Conservation (phyloP, 495 filamentous ascomycete genomes). For the Pseudoneurospora amorphoporcata region DNA sequence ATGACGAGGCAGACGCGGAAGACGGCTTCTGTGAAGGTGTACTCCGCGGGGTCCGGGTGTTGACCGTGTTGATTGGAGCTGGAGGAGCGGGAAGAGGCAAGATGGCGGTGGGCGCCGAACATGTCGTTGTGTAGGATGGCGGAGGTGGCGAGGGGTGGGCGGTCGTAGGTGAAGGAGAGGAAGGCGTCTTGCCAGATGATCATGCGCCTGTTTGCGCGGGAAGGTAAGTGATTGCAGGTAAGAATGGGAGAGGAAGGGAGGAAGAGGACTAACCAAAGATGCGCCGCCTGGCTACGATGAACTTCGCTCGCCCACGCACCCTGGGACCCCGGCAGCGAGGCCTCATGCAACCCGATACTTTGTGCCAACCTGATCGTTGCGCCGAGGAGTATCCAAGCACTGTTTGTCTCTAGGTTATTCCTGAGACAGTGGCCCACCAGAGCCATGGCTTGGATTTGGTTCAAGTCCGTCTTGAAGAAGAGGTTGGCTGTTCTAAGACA, state of each 20-base stretch:
- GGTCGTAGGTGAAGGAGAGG: constrained; percentile 1
- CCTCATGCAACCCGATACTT: neutral
- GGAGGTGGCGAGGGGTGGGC: neutral
- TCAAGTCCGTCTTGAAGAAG: constrained; percentile 1
- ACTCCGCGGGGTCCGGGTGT: neutral
- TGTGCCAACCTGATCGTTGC: neutral
- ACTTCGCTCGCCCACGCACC: neutral
- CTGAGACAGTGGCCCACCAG: neutral
- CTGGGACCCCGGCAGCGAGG: neutral
- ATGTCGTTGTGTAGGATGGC: neutral
- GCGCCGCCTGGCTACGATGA: neutral
- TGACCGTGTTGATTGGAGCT: neutral
- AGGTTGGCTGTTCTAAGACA: neutral
- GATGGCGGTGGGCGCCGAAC: neutral
- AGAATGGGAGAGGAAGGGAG: too few relatives aligned
- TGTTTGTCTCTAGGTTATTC: neutral
- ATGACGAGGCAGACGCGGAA: neutral
- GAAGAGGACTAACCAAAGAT: neutral
- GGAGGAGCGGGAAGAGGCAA: too few relatives aligned
- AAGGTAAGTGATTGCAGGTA: neutral
- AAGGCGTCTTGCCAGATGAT: constrained; percentile 1
- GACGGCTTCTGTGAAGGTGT: constrained; percentile 1
- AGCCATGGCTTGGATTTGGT: constrained; percentile 2
- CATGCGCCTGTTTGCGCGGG: neutral
- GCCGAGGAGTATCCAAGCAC: neutral